These are phyloP conservation scores for Boletus fagicola DNA, from an alignment of 768 basidiomycete genomes.

Conservation along the genomic window DNA sequence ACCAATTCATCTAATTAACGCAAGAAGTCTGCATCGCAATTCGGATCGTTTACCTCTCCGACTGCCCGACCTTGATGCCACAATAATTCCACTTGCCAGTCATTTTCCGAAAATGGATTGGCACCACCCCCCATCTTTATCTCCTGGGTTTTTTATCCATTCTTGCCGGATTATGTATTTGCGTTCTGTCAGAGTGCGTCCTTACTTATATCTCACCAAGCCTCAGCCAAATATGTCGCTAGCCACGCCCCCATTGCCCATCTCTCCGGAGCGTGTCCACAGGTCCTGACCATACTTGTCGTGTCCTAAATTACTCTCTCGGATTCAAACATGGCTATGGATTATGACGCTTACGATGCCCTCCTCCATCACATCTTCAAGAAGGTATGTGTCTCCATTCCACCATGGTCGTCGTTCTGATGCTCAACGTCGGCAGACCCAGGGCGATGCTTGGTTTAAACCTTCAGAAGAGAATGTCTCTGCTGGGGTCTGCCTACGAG, in stretches of 20 bases:
- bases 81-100: neutral
- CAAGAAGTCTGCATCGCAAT: slow-evolving; percentile 15
- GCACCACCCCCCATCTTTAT: neutral
- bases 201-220: slow-evolving; percentile 24
- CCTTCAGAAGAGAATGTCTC: slow-evolving; percentile 79
- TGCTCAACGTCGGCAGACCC: slow-evolving; percentile 48
- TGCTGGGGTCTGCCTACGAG: slow-evolving; percentile 74
- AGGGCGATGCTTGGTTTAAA: slow-evolving; percentile 84
- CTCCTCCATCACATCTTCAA: slow-evolving; percentile 78
- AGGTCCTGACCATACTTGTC: neutral
- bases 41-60: slow-evolving; percentile 3
- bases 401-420: neutral
- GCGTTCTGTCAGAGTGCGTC: neutral
- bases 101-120: slow-evolving; percentile 11
- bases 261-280: neutral
- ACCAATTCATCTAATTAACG: slow-evolving; percentile 21
- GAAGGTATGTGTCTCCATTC: slow-evolving; percentile 43
- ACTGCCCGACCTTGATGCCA: neutral
- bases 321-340: slow-evolving; percentile 29
- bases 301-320: neutral
- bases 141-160: neutral
- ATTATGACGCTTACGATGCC: slow-evolving; percentile 79
- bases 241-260: neutral
- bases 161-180: slow-evolving; percentile 4
- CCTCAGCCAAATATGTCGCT: neutral